Evolutionary conservation across 2,329 filamentous ascomycete species (phyloP).

Genomic region (Cordyceps tenuipes): DNA sequence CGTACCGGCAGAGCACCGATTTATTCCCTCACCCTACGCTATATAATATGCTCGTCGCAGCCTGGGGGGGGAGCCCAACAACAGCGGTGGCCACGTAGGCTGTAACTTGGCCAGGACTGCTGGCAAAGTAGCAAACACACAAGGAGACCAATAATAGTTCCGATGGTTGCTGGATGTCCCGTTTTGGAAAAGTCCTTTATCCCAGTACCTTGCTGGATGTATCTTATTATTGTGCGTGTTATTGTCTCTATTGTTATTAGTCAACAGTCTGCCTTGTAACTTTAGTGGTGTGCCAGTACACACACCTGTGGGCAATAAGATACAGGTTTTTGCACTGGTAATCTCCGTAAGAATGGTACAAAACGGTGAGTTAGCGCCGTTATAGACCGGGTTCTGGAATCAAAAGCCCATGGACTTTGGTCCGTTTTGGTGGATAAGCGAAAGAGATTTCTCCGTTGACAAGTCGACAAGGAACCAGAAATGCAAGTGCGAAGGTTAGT

Average conservation of each 20-base stretch:
- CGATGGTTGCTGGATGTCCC: no score
- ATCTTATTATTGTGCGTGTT: neutral
- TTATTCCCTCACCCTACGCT: neutral
- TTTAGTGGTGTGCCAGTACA: neutral
- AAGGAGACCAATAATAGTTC: no score
- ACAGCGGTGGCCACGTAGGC: neutral
- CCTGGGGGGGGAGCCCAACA: neutral
- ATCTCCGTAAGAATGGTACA: neutral
- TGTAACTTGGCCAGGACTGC: no score
- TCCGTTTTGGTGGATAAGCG: constrained; percentile 8
- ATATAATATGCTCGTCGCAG: neutral
- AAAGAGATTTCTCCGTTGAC: constrained; percentile 4
- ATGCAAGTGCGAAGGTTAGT: neutral
- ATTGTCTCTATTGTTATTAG: neutral
- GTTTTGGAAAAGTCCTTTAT: no score
- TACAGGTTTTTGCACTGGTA: neutral
- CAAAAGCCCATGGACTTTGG: neutral
- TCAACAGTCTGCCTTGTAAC: neutral
- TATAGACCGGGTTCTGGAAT: constrained; percentile 10
- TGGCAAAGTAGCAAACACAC: no score
- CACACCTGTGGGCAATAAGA: neutral
- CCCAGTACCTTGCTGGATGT: neutral
- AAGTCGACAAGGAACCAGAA: neutral
- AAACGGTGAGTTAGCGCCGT: constrained; percentile 9
- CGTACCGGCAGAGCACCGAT: neutral